Base-by-base conservation (phyloP, 768 basidiomycete species). In the Suillus weaverae region DNA sequence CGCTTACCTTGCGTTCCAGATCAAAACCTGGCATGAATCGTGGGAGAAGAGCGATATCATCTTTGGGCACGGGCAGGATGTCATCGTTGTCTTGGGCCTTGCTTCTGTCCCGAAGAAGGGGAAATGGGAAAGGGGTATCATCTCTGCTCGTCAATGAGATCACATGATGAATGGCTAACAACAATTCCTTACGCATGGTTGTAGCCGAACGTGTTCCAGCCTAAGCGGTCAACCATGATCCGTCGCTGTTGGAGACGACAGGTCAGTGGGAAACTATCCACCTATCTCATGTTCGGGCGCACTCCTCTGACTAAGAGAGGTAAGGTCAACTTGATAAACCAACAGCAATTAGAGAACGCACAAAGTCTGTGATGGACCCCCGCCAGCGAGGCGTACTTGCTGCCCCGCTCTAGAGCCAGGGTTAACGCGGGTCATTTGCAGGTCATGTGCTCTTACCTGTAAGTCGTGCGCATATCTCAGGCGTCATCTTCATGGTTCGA, bases 321-420 rank as follows among this genome's bases (percentile, higher is more conserved):
- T 57, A 11, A 57, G 56, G 10, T 22, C 39, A 30, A 57, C 10
- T 11, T 5, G 39, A 26, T 10, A 30, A 54, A n/a, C 9, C 30
- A 39, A 18, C 16, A 26, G 13, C 3, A 11, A 59, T 57, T 38
- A 26, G 5, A 59, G 20, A 10, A 62, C 62, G 36, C 41, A 63
- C 62, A n/a, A 38, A 41, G 20, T 33, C 30, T 38, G 14, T 63
- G 41, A 63, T 63, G 62, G 32, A 63, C 30, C 26, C 62, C 62
- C 22, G 39, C 53, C 33, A 63, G 22, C 8, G 60, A 26, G 36
- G 14, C 41, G 16, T 63, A 63, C 26, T 38, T 57, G 33, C 62
- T 36, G 18, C 62, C 62, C 18, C 62, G 62, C 33, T 62, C 61
- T 57, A 57, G 61, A 62, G 14, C 16, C 30, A 35, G 22, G 33